phyloP scores from a whole-genome alignment of 78 protist genomes.

The Dictyostelium intermedium region DNA sequence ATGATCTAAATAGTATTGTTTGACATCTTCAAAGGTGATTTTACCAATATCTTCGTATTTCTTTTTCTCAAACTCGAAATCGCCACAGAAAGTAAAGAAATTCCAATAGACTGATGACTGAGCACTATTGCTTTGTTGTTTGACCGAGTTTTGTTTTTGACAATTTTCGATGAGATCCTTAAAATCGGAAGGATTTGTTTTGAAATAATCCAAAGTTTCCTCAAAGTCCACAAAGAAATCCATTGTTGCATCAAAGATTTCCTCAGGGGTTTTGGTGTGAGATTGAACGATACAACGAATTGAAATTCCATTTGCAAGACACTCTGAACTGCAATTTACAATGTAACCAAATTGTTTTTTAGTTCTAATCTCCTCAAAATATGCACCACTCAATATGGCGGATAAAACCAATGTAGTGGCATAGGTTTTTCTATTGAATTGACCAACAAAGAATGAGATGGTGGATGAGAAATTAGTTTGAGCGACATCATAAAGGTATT shows the following conservation, averaged over 20 bases:
- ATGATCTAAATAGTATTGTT: neutral
- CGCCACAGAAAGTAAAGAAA: neutral
- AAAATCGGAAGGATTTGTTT: neutral
- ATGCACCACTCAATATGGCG: neutral
- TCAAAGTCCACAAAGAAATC: neutral
- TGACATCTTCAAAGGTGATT: neutral
- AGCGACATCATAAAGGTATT: neutral
- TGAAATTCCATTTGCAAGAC: neutral
- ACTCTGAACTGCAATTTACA: neutral
- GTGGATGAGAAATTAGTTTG: conserved; percentile 2
- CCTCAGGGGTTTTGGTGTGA: neutral
- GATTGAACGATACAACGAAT: neutral
- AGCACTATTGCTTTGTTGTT: neutral
- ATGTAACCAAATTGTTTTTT: conserved; percentile 52
- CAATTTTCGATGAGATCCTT: neutral
- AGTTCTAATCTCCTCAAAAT: conserved; percentile 49
- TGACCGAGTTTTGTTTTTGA: neutral
- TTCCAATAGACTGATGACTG: neutral
- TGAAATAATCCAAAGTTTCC: neutral
- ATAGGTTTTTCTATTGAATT: neutral
- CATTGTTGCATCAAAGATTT: neutral
- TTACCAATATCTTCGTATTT: neutral
- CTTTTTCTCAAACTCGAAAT: neutral
- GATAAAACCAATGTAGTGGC: neutral
- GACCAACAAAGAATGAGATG: neutral